A percentile compares a stretch with the other conserved stretches of the same genome.
Evolutionary conservation across 2,329 filamentous ascomycete species (phyloP).

Genomic region (Lachnellula willkommii): DNA sequence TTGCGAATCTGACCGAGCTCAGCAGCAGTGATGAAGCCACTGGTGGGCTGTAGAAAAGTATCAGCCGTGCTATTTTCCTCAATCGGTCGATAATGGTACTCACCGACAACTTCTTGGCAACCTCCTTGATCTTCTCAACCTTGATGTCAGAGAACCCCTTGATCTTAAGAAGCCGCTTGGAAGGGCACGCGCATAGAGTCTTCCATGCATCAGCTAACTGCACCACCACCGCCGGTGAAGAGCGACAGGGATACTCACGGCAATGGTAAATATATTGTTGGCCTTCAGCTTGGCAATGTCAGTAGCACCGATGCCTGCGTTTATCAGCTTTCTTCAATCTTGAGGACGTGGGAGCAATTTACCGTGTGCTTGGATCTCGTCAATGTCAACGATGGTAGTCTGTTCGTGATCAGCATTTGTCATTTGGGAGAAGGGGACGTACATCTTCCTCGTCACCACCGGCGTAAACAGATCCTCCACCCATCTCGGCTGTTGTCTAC

Average conservation of each 20-base stretch:
- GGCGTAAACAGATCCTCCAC: constrained; percentile 9
- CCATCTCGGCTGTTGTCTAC: constrained; percentile 6
- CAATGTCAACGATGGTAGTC: constrained; percentile 55
- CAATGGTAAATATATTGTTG: constrained; percentile 58
- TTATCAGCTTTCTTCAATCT: constrained; percentile 8
- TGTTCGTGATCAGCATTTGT: constrained; percentile 8
- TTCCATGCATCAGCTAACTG: constrained; percentile 27
- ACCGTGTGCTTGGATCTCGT: constrained; percentile 61
- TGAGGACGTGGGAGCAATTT: constrained; percentile 8
- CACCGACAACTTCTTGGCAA: constrained; percentile 41
- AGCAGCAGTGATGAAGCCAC: constrained; percentile 60
- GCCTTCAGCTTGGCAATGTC: constrained; percentile 62
- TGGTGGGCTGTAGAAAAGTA: constrained; percentile 45
- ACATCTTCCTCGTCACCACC: constrained; percentile 18
- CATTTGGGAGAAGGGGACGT: not conserved
- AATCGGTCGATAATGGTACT: constrained; percentile 8
- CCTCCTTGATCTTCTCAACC: constrained; percentile 67
- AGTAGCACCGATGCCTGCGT: constrained; percentile 53
- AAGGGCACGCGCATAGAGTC: constrained; percentile 56
- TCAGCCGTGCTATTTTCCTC: constrained; percentile 11
- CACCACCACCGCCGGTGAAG: not conserved
- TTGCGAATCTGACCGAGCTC: constrained; percentile 60
- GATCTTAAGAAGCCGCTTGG: constrained; percentile 57
- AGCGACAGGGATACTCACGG: constrained; percentile 38
- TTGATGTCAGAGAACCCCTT: constrained; percentile 67